These are phyloP conservation scores for Phytophthora cactorum DNA, from an alignment of 352 stramenopile genomes.

Conservation along the genomic window DNA sequence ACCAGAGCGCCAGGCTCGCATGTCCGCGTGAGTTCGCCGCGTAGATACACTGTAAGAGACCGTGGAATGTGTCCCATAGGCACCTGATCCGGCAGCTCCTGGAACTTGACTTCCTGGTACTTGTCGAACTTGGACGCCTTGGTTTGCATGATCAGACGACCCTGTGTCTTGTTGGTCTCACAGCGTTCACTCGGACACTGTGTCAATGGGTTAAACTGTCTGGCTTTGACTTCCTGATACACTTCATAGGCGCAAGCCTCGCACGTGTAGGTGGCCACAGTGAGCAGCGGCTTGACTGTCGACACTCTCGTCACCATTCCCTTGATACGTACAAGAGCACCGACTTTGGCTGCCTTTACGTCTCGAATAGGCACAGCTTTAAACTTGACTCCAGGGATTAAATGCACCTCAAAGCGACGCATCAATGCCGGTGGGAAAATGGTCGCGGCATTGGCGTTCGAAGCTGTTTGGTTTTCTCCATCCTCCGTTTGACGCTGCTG, in stretches of 20 bases:
- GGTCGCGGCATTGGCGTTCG: slow-evolving; percentile 47
- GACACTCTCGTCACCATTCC: slow-evolving; percentile 99
- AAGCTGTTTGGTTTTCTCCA: slow-evolving; percentile 27
- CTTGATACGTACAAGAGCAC: slow-evolving; percentile 95
- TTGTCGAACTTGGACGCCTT: slow-evolving; percentile 99
- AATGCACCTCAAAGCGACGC: slow-evolving; percentile 87
- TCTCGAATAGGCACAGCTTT: slow-evolving; percentile 93
- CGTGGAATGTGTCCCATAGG: slow-evolving; percentile 99
- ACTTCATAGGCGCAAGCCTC: slow-evolving; percentile 96
- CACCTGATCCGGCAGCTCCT: slow-evolving; percentile 93
- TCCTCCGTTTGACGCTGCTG: slow-evolving; percentile 51
- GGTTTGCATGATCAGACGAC: slow-evolving; percentile 94
- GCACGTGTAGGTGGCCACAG: slow-evolving; percentile 98
- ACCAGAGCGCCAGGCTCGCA: slow-evolving; percentile 96
- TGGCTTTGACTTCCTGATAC: slow-evolving; percentile 95
- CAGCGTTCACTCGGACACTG: slow-evolving; percentile 92
- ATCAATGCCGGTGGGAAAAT: slow-evolving; percentile 94
- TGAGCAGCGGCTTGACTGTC: slow-evolving; percentile 97
- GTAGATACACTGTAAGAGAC: slow-evolving; percentile 91
- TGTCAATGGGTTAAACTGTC: slow-evolving; percentile 95
- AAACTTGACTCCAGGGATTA: slow-evolving; percentile 86
- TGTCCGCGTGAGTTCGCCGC: slow-evolving; percentile 93
- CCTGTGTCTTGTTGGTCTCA: slow-evolving; percentile 77
- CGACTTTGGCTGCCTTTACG: slow-evolving; percentile 95
- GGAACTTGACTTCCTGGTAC: slow-evolving; percentile 99